Evolutionary conservation across 108 stramenopile genomes (phyloP), one percentile per base, ranked within the genome.

Genomic region (Nitzschia palea): DNA sequence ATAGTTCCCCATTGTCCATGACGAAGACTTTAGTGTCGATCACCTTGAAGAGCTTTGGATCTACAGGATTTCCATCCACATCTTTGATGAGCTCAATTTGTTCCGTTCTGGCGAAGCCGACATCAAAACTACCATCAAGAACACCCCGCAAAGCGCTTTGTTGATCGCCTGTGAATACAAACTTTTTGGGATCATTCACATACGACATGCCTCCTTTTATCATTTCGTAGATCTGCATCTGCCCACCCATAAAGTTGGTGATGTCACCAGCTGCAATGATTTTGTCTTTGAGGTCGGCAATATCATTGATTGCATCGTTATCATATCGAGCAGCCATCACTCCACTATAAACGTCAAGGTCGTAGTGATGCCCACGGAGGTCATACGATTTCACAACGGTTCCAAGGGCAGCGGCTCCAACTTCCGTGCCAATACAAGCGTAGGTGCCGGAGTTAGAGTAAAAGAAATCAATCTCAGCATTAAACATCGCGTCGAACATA

Each of bases 31-130:
- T 36, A 8, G 59, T 35, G 8, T 61, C 36, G 36, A 61, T 61
- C 18, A 61, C 36, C 37, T 61, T 61, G 37, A 61, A 40, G 8
- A 29, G 27, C 17, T 72, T 25, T 15, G 40, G 33, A 26, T 55
- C 55, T 34, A 70, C 29, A 3, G 26, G 2, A 1, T 6, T 36
- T 14, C 69, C 69, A 60, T 15, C 44, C 2, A 23, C 28, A 25
- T 71, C 61, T 15, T 35, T 67, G 47, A 58, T 67, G 5, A 45
- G 34, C 29, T 78, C 77, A 29, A 72, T 43, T 33, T 57, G 51
- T 36, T 55, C 77, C 14, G 77, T 72, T 52, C 71, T 55, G 8
- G 68, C 55, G 50, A 78, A 78, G 10, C 77, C 77, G 14, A 72
- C 70, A 35, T 78, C 77, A 32, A 70, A 78, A 14, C 55, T 23